Evolutionary conservation across 1,139 yeast genomes (phyloP).

Genomic region (Yamadazyma conglobata): DNA sequence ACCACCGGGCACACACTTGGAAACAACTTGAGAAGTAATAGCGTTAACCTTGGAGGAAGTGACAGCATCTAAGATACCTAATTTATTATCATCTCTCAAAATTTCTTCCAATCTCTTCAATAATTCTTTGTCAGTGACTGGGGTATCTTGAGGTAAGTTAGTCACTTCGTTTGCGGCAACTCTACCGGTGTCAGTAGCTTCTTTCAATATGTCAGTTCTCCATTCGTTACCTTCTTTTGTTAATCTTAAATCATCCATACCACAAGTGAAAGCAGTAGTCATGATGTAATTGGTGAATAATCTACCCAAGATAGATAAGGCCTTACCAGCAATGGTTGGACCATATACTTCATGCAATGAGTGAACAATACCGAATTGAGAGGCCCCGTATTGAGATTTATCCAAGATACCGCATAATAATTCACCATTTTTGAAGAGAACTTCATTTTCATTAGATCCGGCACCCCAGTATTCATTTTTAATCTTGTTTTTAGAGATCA

Average conservation of each 20-base stretch:
- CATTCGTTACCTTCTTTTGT: constrained; percentile 87
- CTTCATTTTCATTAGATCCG: constrained; percentile 80
- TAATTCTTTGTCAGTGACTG: constrained; percentile 69
- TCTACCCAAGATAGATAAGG: constrained; percentile 87
- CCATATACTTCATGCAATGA: constrained; percentile 96
- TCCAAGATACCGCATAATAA: constrained; percentile 89
- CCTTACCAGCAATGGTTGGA: constrained; percentile 82
- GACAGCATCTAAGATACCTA: constrained; percentile 93
- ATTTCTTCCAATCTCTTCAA: constrained; percentile 89
- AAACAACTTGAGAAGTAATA: constrained; percentile 88
- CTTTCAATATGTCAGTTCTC: constrained; percentile 78
- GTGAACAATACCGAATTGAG: constrained; percentile 95
- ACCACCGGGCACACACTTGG: constrained; percentile 94
- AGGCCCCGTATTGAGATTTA: constrained; percentile 98
- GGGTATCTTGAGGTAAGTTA: constrained; percentile 61
- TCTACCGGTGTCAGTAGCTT: constrained; percentile 80
- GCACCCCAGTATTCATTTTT: constrained; percentile 95
- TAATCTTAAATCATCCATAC: constrained; percentile 97
- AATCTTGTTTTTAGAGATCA: constrained; percentile 79
- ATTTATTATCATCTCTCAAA: constrained; percentile 86
- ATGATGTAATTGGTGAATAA: constrained; percentile 91
- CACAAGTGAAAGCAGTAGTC: constrained; percentile 95
- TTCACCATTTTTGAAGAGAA: constrained; percentile 82
- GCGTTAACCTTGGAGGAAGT: constrained; percentile 91
- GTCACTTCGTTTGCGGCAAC: constrained; percentile 94